A percentile compares a stretch with the other conserved stretches of the same genome.
These are phyloP conservation scores for Podosphaera xanthii DNA, from an alignment of 2,329 filamentous ascomycete genomes.

Conservation along the genomic window DNA sequence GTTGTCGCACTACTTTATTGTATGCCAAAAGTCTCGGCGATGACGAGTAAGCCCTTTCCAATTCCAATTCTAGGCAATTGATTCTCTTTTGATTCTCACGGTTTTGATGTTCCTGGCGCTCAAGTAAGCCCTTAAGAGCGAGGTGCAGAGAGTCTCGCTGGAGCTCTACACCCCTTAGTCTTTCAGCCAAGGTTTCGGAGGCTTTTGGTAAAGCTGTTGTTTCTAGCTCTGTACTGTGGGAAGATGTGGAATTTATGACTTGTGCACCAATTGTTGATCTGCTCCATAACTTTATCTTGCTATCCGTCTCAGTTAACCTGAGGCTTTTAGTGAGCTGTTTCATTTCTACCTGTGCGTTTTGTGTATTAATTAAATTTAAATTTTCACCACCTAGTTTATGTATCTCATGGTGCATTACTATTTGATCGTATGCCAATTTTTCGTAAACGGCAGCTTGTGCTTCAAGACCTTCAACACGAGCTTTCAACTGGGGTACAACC, in stretches of 20 bases:
- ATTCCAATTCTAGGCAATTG: conserved; percentile 50
- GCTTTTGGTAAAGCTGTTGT: conserved; percentile 23
- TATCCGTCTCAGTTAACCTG: conserved; percentile 38
- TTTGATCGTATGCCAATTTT: conserved; percentile 54
- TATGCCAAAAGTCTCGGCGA: conserved; percentile 59
- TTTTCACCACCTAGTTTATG: conserved; percentile 44
- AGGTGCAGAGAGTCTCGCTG: conserved; percentile 82
- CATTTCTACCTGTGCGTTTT: conserved; percentile 24
- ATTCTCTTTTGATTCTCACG: conserved; percentile 68
- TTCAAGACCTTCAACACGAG: conserved; percentile 59
- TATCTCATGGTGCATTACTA: conserved; percentile 72
- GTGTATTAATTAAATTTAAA: conserved; percentile 23
- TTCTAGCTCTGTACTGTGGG: conserved; percentile 32
- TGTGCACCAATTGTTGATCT: conserved; percentile 43
- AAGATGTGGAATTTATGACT: conserved; percentile 12
- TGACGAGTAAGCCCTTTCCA: conserved; percentile 45
- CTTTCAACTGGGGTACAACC: conserved; percentile 55
- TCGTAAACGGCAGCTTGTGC: conserved; percentile 48
- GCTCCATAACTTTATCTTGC: conserved; percentile 21
- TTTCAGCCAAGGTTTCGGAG: conserved; percentile 51
- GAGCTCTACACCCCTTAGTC: conserved; percentile 76
- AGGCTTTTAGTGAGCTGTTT: conserved; percentile 25
- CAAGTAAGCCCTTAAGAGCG: conserved; percentile 63
- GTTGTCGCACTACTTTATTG: conserved; percentile 54
- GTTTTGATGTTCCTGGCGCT: conserved; percentile 67